phyloP scores from a whole-genome alignment of 352 stramenopile genomes.

The Globisporangium apiculatum region DNA sequence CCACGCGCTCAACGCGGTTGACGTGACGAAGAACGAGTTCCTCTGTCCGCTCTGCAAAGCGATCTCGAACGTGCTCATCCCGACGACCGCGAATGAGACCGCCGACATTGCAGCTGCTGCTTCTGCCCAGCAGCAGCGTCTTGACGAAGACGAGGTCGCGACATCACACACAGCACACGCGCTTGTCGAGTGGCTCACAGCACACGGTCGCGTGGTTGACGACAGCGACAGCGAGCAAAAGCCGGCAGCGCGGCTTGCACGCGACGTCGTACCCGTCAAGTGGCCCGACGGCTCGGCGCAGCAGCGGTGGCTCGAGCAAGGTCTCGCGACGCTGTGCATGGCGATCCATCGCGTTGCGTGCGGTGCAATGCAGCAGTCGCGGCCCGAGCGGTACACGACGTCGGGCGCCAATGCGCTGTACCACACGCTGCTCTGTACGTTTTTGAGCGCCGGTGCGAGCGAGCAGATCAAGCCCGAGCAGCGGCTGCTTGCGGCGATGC shows the following conservation, averaged over 20 bases:
- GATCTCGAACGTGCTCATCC: constrained; percentile 96
- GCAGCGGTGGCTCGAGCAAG: constrained; percentile 56
- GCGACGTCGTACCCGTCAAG: not conserved
- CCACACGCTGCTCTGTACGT: constrained; percentile 73
- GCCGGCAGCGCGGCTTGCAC: constrained; percentile 1
- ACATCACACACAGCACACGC: constrained; percentile 6
- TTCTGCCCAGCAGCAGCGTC: not conserved
- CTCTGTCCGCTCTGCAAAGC: constrained; percentile 96
- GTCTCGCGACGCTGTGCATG: constrained; percentile 77
- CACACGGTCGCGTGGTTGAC: constrained; percentile 12
- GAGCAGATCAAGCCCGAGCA: constrained; percentile 60
- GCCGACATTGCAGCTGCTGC: constrained; percentile 6
- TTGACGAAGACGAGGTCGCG: not conserved
- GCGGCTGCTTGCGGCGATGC: constrained; percentile 63
- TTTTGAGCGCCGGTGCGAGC: constrained; percentile 44
- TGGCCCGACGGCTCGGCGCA: constrained; percentile 20
- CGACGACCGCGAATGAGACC: constrained; percentile 56
- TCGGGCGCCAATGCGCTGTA: constrained; percentile 75
- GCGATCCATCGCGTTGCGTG: constrained; percentile 78
- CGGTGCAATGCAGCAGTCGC: constrained; percentile 77
- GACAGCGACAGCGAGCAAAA: constrained; percentile 23
- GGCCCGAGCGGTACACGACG: constrained; percentile 68
- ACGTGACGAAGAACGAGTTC: constrained; percentile 96
- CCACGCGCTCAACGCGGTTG: constrained; percentile 89
- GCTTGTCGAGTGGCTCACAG: constrained; percentile 44